Percentiles rank a stretch among this genome's conserved stretches.
These are phyloP conservation scores for Pelagophyceae sp. DNA, from an alignment of 352 stramenopile genomes.

Conservation along the genomic window DNA sequence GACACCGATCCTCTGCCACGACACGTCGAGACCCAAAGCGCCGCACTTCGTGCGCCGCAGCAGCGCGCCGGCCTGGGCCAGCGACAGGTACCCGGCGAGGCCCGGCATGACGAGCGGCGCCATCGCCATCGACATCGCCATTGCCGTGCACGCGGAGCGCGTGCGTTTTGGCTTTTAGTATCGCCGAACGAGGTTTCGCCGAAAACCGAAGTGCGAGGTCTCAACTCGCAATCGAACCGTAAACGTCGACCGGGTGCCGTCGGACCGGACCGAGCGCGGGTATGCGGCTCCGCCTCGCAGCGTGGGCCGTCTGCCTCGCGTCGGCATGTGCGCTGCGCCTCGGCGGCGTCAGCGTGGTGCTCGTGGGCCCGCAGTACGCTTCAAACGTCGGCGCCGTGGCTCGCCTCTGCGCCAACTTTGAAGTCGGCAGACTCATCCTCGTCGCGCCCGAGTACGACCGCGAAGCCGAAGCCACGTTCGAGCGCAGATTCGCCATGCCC, in stretches of 20 bases:
- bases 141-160: too few relatives aligned
- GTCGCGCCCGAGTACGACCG: not conserved
- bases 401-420: not conserved
- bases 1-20: not conserved
- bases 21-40: slow-evolving; percentile 1
- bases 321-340: not conserved
- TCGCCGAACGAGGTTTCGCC: too few relatives aligned
- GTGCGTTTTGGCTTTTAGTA: too few relatives aligned
- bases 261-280: too few relatives aligned
- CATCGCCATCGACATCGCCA: too few relatives aligned
- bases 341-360: not conserved
- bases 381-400: not conserved
- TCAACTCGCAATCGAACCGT: too few relatives aligned
- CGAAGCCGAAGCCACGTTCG: not conserved
- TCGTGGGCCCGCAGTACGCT: not conserved
- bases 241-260: too few relatives aligned
- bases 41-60: not conserved
- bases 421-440: not conserved
- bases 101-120: not conserved
- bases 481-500: not conserved
- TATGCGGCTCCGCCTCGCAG: too few relatives aligned
- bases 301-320: too few relatives aligned
- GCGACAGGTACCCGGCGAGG: not conserved
- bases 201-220: too few relatives aligned
- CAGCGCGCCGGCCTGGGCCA: not conserved